Percentiles rank a stretch among this genome's conserved stretches.
These are phyloP conservation scores for Exserohilum rostratum DNA, from an alignment of 2,329 filamentous ascomycete species.

Conservation along the genomic window DNA sequence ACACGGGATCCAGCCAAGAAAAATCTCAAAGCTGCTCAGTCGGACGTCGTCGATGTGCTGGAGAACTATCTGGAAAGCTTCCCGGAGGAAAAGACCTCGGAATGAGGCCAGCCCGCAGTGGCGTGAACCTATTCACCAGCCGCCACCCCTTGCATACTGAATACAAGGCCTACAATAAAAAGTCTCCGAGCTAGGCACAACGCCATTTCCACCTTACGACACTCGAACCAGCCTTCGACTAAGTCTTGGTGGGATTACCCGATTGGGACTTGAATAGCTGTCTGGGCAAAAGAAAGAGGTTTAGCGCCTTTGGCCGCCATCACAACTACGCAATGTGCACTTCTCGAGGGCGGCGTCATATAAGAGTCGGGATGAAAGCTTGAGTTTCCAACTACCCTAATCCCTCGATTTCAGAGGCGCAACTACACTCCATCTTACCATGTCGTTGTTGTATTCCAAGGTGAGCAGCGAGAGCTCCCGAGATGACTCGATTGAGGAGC, in stretches of 20 bases:
- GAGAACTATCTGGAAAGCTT: slow-evolving; percentile 28
- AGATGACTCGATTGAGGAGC: slow-evolving; percentile 1
- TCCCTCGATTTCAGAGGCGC: neutral
- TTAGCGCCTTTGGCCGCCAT: neutral
- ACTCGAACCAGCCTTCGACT: neutral
- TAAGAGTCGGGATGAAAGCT: neutral
- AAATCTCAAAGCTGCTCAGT: slow-evolving; percentile 2
- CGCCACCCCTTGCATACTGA: neutral
- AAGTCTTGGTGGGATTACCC: neutral
- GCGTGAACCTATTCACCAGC: neutral
- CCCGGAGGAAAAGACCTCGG: neutral
- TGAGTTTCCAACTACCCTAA: neutral
- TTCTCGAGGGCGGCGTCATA: neutral
- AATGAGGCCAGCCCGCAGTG: neutral
- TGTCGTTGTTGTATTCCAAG: slow-evolving; percentile 17
- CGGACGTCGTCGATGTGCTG: slow-evolving; percentile 31
- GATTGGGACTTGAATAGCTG: slow-evolving; percentile 2
- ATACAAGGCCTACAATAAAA: neutral
- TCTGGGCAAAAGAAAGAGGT: slow-evolving; percentile 3
- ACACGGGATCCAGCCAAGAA: slow-evolving; percentile 2
- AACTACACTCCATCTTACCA: neutral
- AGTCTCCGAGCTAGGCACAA: neutral
- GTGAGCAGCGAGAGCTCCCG: slow-evolving; percentile 15
- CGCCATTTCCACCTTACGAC: neutral
- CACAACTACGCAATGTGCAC: neutral